Conservation (phyloP, 306 rosid genomes). For the Oxytropis ochrocephala region DNA sequence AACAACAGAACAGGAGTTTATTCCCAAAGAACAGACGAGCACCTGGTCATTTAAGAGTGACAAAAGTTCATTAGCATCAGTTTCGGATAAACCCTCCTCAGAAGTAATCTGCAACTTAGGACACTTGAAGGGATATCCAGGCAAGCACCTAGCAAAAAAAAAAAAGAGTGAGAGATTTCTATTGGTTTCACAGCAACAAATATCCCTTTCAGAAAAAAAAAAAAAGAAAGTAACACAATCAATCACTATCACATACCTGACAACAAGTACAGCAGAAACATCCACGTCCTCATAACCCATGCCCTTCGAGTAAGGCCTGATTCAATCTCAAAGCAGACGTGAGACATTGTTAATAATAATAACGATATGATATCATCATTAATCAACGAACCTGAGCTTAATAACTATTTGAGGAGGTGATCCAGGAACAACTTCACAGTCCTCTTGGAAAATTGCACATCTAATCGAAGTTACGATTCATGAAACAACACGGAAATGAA, state of each 20-base stretch:
- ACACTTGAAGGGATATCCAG: slow-evolving; percentile 91
- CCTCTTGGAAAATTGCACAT: slow-evolving; percentile 82
- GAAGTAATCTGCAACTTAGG: slow-evolving; percentile 82
- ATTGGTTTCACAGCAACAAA: slow-evolving; percentile 4
- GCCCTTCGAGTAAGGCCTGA: slow-evolving; percentile 82
- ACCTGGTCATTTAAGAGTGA: slow-evolving; percentile 87
- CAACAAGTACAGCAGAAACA: slow-evolving; percentile 66
- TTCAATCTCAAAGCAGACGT: slow-evolving; percentile 10
- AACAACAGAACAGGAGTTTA: slow-evolving; percentile 11
- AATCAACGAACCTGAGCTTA: slow-evolving; percentile 53
- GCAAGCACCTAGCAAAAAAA: slow-evolving; percentile 53
- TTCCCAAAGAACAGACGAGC: not conserved
- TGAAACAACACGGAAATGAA: not conserved
- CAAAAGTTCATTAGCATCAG: slow-evolving; percentile 57
- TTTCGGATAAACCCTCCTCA: slow-evolving; percentile 59
- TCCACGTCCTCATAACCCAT: slow-evolving; percentile 90
- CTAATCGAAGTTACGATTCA: slow-evolving; percentile 20
- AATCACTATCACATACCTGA: slow-evolving; percentile 46
- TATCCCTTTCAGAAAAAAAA: not conserved
- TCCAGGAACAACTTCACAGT: slow-evolving; percentile 52
- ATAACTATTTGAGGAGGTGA: slow-evolving; percentile 53
- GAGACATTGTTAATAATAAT: not conserved
- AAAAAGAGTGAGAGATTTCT: not conserved
- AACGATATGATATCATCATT: not conserved
- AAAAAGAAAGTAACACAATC: not conserved